Evolutionary conservation across 2,329 filamentous ascomycete species (phyloP).

Genomic region (Sporothrix schenckii): DNA sequence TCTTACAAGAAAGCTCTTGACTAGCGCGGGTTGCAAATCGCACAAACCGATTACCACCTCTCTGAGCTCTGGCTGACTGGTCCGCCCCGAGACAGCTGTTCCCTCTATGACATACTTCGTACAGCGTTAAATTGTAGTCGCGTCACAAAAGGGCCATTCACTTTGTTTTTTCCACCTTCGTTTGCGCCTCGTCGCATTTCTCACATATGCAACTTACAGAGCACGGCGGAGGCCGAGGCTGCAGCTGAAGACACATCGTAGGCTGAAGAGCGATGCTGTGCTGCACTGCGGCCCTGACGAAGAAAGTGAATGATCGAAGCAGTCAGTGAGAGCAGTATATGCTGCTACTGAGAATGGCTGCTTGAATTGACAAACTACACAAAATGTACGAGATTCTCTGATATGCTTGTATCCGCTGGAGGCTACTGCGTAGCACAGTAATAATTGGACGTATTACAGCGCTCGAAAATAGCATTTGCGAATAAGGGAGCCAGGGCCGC

Average conservation of each 20-base stretch:
- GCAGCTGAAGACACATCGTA: neutral
- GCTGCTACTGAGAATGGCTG: neutral
- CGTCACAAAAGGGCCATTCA: neutral
- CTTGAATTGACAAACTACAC: neutral
- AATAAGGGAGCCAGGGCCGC: no score
- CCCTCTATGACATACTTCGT: no score
- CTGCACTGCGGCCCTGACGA: neutral
- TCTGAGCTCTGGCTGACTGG: neutral
- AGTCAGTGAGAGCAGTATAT: neutral
- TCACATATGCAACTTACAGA: neutral
- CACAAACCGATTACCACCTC: neutral
- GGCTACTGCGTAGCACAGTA: conserved; percentile 5
- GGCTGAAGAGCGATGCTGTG: neutral
- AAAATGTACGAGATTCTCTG: neutral
- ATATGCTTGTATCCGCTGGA: conserved; percentile 23
- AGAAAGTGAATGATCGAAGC: neutral
- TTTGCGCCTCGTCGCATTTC: neutral
- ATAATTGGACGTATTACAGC: conserved; percentile 4
- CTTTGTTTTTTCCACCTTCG: neutral
- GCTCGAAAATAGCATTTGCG: neutral
- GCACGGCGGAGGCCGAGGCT: neutral
- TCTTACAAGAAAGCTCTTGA: conserved; percentile 14
- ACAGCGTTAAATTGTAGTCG: conserved; percentile 3
- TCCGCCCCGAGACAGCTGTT: neutral
- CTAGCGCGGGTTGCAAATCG: conserved; percentile 13